These are phyloP conservation scores for Canariomyces notabilis DNA, from an alignment of 2,329 filamentous ascomycete species.

Conservation along the genomic window DNA sequence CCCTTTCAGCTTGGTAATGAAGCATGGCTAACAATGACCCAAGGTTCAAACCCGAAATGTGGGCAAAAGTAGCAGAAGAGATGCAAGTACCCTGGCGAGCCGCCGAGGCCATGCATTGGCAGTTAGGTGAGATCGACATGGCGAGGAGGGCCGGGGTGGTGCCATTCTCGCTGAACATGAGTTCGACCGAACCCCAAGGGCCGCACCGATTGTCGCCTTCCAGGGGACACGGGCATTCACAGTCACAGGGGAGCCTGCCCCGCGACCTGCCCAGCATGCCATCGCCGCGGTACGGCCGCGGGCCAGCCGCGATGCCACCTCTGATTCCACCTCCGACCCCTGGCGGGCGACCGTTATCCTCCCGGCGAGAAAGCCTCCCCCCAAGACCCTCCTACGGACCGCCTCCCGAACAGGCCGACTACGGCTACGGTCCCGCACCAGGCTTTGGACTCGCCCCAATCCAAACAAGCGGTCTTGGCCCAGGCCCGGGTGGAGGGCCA, in stretches of 20 bases:
- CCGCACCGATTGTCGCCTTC: constrained; percentile 36
- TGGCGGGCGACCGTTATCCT: constrained; percentile 33
- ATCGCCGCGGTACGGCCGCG: constrained; percentile 41
- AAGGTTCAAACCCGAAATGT: constrained; percentile 98
- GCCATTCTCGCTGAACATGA: constrained; percentile 65
- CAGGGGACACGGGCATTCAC: constrained; percentile 40
- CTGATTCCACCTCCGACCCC: constrained; percentile 27
- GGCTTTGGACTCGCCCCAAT: constrained; percentile 50
- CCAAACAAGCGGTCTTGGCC: constrained; percentile 30
- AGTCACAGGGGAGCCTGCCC: constrained; percentile 42
- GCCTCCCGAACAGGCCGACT: constrained; percentile 33
- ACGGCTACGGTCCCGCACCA: constrained; percentile 27
- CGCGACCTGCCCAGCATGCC: constrained; percentile 38
- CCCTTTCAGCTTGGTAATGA: not conserved
- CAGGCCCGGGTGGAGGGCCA: constrained; percentile 1
- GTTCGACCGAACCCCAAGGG: constrained; percentile 34
- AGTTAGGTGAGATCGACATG: constrained; percentile 91
- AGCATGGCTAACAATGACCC: constrained; percentile 23
- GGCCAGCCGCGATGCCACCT: constrained; percentile 14
- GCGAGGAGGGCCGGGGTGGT: constrained; percentile 83
- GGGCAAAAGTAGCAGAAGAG: constrained; percentile 90
- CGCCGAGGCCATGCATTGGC: constrained; percentile 97
- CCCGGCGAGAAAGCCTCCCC: constrained; percentile 40
- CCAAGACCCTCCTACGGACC: constrained; percentile 27
- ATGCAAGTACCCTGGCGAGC: constrained; percentile 94